Conservation (phyloP, 805 yeast species). For the Jamesozyma piceae region DNA sequence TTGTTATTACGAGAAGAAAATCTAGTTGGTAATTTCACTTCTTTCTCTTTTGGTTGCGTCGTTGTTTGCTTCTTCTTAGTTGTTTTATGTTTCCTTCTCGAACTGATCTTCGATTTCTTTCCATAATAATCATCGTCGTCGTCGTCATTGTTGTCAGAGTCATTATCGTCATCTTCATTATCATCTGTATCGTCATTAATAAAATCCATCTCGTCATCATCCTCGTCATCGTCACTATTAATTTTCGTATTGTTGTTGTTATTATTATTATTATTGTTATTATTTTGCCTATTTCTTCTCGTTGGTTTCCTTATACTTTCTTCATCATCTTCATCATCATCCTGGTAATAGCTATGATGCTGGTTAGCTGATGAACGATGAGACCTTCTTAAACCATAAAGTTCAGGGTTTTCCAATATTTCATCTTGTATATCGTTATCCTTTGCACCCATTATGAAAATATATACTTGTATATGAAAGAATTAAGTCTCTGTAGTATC, state of each 20-base stretch:
- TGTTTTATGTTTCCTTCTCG: conserved; percentile 16
- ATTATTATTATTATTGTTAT: conserved; percentile 7
- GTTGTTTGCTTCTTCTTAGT: conserved; percentile 12
- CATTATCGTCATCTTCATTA: conserved; percentile 25
- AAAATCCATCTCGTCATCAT: conserved; percentile 21
- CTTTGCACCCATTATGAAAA: conserved; percentile 3
- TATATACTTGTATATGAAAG: not conserved
- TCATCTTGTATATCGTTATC: conserved; percentile 39
- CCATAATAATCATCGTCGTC: conserved; percentile 17
- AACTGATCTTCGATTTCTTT: conserved; percentile 4
- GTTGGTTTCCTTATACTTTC: conserved; percentile 3
- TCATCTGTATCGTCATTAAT: conserved; percentile 23
- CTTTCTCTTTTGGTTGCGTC: conserved; percentile 10
- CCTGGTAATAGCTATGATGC: conserved; percentile 18
- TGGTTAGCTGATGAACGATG: conserved; percentile 45
- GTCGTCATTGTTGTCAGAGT: conserved; percentile 11
- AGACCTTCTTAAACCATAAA: conserved; percentile 76
- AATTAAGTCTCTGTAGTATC: not conserved
- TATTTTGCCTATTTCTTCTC: conserved; percentile 12
- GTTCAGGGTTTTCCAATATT: conserved; percentile 60
- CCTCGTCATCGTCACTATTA: conserved; percentile 9
- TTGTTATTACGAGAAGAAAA: conserved; percentile 58
- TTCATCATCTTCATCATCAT: conserved; percentile 28
- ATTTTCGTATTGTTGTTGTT: conserved; percentile 16
- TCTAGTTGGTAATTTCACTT: conserved; percentile 46